These are phyloP conservation scores for Fraxinus velutina DNA, from an alignment of 305 asterid genomes.

Conservation along the genomic window DNA sequence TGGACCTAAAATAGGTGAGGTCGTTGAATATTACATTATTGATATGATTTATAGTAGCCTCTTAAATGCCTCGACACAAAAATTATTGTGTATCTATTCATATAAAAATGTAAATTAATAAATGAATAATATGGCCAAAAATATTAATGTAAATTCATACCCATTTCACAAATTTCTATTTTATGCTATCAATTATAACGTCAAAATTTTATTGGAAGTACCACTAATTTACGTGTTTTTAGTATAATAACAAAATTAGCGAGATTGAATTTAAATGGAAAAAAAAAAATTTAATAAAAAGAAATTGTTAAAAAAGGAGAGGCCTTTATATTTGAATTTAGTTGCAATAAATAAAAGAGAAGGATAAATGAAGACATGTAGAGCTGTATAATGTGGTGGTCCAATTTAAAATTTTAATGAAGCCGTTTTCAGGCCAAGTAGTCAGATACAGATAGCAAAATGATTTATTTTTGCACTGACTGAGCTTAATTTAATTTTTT, in stretches of 20 bases:
- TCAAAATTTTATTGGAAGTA: background rate
- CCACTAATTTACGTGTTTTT: background rate
- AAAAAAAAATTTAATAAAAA: too few species aligned
- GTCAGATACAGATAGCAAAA: background rate
- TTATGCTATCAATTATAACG: background rate
- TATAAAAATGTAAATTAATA: background rate
- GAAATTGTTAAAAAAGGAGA: background rate
- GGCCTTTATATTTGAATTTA: background rate
- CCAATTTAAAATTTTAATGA: background rate
- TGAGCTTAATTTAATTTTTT: background rate
- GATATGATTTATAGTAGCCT: slow-evolving; percentile 22
- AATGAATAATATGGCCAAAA: background rate
- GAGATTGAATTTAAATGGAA: background rate
- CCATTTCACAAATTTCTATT: background rate
- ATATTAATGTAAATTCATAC: background rate
- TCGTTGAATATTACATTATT: slow-evolving; percentile 28
- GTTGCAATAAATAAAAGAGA: background rate
- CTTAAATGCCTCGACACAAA: background rate
- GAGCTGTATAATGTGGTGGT: background rate
- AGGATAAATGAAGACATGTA: background rate
- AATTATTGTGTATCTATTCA: background rate
- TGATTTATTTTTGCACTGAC: background rate
- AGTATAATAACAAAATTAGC: background rate
- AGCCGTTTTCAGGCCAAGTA: background rate
- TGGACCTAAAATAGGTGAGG: slow-evolving; percentile 25